Conservation (phyloP, 805 yeast species). For the Metschnikowia matae region DNA sequence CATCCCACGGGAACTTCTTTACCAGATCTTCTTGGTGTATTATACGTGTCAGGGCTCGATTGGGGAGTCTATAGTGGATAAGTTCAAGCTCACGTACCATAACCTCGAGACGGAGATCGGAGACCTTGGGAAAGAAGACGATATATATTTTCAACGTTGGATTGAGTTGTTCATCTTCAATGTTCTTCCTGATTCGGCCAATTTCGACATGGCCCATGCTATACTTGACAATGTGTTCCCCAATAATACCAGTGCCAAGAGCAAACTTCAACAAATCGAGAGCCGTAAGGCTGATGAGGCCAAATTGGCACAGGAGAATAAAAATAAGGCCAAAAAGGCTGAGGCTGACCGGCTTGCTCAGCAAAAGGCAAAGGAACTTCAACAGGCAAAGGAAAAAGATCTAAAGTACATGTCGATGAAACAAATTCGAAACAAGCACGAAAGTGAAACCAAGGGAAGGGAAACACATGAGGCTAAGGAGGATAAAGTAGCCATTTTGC, state of each 20-base stretch:
- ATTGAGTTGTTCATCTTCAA: slow-evolving; percentile 33
- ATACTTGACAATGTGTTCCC: slow-evolving; percentile 19
- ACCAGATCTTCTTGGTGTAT: slow-evolving; percentile 28
- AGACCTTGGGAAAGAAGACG: slow-evolving; percentile 7
- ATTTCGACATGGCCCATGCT: slow-evolving; percentile 24
- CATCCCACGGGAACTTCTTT: slow-evolving; percentile 32
- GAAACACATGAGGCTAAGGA: not conserved
- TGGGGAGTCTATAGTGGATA: slow-evolving; percentile 7
- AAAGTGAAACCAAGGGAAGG: not conserved
- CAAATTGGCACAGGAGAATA: slow-evolving; percentile 5
- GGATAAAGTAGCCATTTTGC: not conserved
- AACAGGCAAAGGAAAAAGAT: slow-evolving; percentile 20
- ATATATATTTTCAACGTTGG: slow-evolving; percentile 21
- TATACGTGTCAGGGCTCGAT: slow-evolving; percentile 22
- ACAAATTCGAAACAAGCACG: slow-evolving; percentile 22
- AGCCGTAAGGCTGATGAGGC: slow-evolving; percentile 6
- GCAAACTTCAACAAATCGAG: slow-evolving; percentile 15
- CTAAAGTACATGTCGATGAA: slow-evolving; percentile 29
- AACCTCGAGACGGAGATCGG: slow-evolving; percentile 6
- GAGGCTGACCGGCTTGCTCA: slow-evolving; percentile 21
- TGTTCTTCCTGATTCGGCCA: slow-evolving; percentile 29
- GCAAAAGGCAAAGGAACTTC: slow-evolving; percentile 11
- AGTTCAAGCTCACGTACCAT: slow-evolving; percentile 15
- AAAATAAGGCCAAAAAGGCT: slow-evolving; percentile 14
- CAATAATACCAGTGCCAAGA: slow-evolving; percentile 7